A percentile compares a stretch with the other conserved stretches of the same genome.
Evolutionary conservation across 208 protist genomes (phyloP).

Genomic region (Strigomonas culicis): DNA sequence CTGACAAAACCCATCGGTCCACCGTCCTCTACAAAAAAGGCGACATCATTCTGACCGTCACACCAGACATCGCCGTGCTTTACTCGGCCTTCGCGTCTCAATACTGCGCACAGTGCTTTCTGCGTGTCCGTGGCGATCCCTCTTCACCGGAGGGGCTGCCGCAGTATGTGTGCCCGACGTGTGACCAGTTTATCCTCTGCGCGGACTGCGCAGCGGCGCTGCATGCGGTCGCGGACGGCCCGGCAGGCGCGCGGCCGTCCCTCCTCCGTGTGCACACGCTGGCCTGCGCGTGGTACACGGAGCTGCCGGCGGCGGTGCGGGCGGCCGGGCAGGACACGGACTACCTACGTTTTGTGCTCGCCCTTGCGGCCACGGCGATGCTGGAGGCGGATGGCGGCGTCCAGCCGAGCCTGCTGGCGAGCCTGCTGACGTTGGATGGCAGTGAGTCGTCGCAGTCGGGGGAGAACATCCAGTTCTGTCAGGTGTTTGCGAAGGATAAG

Average conservation of each 20-base stretch:
- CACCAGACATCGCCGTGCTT: conserved; percentile 58
- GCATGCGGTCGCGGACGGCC: background rate
- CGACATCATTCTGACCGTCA: conserved; percentile 29
- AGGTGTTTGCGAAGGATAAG: conserved; percentile 44
- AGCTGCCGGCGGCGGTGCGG: conserved; percentile 48
- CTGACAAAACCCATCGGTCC: background rate
- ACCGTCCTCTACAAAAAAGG: conserved; percentile 24
- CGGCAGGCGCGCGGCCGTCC: conserved; percentile 10
- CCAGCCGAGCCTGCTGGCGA: conserved; percentile 25
- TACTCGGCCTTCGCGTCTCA: conserved; percentile 59
- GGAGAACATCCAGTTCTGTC: conserved; percentile 40
- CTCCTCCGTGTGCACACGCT: conserved; percentile 40
- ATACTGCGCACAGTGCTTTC: conserved; percentile 62
- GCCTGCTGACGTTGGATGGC: conserved; percentile 18
- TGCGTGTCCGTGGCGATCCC: background rate
- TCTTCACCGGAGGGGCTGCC: background rate
- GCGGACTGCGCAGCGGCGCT: conserved; percentile 18
- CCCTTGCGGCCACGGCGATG: conserved; percentile 44
- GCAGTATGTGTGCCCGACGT: conserved; percentile 43
- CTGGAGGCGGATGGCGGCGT: conserved; percentile 39
- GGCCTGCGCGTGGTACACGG: conserved; percentile 68
- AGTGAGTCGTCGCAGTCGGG: conserved; percentile 17
- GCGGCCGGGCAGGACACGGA: conserved; percentile 70
- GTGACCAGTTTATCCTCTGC: conserved; percentile 76
- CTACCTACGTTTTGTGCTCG: conserved; percentile 72